Evolutionary conservation across 768 basidiomycete species (phyloP).

Genomic region (Auriscalpium orientale): DNA sequence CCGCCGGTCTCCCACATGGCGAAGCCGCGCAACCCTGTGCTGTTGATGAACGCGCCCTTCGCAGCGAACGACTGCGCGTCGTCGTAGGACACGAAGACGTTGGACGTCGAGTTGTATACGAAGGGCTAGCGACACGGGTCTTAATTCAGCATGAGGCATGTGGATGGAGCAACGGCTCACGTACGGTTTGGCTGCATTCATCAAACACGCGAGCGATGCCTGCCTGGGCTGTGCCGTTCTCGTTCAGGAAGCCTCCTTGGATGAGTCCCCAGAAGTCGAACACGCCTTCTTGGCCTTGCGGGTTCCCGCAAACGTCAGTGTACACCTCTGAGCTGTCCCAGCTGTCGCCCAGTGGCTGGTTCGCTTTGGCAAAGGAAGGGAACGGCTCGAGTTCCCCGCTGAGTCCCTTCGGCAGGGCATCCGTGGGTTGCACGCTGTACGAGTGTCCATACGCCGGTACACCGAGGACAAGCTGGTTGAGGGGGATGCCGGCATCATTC

Average conservation of each 20-base stretch:
- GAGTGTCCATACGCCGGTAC: constrained; percentile 82
- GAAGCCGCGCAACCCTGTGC: constrained; percentile 52
- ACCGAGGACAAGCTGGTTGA: constrained; percentile 69
- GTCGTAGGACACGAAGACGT: constrained; percentile 60
- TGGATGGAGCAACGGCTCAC: constrained; percentile 18
- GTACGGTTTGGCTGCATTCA: constrained; percentile 65
- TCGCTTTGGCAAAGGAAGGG: constrained; percentile 38
- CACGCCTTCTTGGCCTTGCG: constrained; percentile 43
- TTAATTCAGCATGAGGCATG: background rate
- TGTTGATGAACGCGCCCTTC: constrained; percentile 56
- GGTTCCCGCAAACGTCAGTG: constrained; percentile 52
- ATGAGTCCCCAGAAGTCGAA: constrained; percentile 62
- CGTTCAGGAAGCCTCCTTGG: constrained; percentile 43
- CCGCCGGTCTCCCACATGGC: constrained; percentile 68
- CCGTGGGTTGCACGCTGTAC: constrained; percentile 34
- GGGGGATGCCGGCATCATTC: constrained; percentile 72
- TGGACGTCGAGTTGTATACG: constrained; percentile 46
- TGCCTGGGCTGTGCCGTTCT: constrained; percentile 29
- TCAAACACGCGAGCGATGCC: constrained; percentile 52
- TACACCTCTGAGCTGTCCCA: constrained; percentile 44
- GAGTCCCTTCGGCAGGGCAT: constrained; percentile 28
- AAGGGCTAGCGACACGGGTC: constrained; percentile 41
- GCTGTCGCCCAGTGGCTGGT: constrained; percentile 43
- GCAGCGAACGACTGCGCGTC: constrained; percentile 47
- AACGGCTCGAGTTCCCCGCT: constrained; percentile 33